These are phyloP conservation scores for Reticulascus tulasneorum DNA, from an alignment of 2,329 filamentous ascomycete species.

Conservation along the genomic window DNA sequence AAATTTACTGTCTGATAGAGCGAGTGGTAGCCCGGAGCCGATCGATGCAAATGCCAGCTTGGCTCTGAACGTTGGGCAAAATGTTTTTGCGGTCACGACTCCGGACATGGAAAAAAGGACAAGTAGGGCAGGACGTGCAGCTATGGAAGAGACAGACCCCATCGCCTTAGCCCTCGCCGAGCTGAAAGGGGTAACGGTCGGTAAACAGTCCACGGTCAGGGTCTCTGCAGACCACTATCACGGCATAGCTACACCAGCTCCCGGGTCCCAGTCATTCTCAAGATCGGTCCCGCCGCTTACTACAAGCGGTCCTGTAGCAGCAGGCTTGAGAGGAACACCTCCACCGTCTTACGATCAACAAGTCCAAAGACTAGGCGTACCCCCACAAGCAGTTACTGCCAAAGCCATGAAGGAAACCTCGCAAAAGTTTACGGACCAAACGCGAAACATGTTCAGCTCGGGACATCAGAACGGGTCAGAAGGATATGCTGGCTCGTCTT, in stretches of 20 bases:
- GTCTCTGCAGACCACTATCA: constrained; percentile 95
- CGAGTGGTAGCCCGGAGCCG: constrained; percentile 66
- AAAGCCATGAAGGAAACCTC: constrained; percentile 95
- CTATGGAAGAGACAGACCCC: constrained; percentile 69
- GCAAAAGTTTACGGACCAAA: constrained; percentile 80
- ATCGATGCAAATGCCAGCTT: constrained; percentile 91
- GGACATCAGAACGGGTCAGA: constrained; percentile 31
- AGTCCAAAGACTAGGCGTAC: constrained; percentile 74
- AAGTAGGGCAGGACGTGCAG: constrained; percentile 31
- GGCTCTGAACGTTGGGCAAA: constrained; percentile 90
- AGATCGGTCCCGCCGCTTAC: constrained; percentile 36
- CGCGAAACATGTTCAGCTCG: constrained; percentile 68
- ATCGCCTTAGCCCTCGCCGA: constrained; percentile 91
- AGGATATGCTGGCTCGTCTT: constrained; percentile 30
- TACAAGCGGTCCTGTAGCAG: constrained; percentile 39
- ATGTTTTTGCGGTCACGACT: constrained; percentile 88
- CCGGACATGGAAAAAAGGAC: constrained; percentile 57
- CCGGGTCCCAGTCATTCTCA: constrained; percentile 40
- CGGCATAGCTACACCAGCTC: constrained; percentile 81
- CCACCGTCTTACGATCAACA: constrained; percentile 83
- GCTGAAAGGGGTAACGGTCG: constrained; percentile 73
- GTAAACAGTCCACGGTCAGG: constrained; percentile 75
- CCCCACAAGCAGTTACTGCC: constrained; percentile 86
- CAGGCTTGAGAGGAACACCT: constrained; percentile 68
- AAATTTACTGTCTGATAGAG: constrained; percentile 36